Evolutionary conservation across 148 eudicot species (phyloP), one percentile per base, ranked within the genome.

Genomic region (Fallopia convolvulus): DNA sequence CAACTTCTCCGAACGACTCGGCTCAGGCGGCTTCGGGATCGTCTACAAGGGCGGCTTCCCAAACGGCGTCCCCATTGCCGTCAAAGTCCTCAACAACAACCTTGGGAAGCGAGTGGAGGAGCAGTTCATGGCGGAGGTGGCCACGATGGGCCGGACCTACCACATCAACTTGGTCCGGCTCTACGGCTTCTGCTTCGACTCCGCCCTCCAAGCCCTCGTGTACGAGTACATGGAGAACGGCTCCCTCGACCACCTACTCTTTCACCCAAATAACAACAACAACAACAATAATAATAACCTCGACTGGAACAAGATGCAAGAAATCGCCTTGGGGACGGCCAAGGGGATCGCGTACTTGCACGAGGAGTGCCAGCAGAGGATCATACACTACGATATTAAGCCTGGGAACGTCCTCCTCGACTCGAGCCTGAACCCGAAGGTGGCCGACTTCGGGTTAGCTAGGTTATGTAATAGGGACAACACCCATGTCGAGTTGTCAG

Each of bases 101-200:
- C 23, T 76, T 8, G 73, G 52, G 8, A 83, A 83, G 36, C 73
- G 74, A 56, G 61, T 75, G 12, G 83, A 76, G 49, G 83, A 80
- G 83, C 83, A 83, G 12, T 83, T 83, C 79, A 83, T 83, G 83
- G 83, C 83, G 2, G 83, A 83, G 42, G 81, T 83, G 6, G 78
- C 77, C 70, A 83, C 80, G 23, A 83, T 83, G 75, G 74, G 85
- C 2, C 76, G 82, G 70, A 83, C 85, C 20, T 79, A 83, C 58
- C 85, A 83, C 32, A 74, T 83, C 76, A 83, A 83, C 50, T 55
- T 83, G 0, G 85, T 83, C 17, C 74, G 80, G 13, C 82, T 83
- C 32, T 81, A 78, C 8, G 86, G 83, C 4, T 83, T 83, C 47
- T 83, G 83, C 79, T 83, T 80, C n/a, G 77, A 81, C 26, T 75